Conservation (phyloP, 2,329 filamentous ascomycete genomes). For the Stylonectria norvegica region DNA sequence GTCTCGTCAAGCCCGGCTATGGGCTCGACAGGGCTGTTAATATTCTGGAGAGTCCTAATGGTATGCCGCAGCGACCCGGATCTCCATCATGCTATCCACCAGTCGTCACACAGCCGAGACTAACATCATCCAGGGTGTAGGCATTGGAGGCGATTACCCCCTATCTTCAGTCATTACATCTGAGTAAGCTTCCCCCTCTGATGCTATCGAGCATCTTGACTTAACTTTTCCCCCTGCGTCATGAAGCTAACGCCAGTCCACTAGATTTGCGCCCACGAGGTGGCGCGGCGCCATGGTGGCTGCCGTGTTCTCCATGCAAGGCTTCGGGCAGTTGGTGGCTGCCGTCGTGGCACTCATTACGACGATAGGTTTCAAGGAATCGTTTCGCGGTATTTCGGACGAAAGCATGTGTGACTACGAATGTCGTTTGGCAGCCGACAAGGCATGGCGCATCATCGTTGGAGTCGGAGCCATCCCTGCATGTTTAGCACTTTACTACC, state of each 20-base stretch:
- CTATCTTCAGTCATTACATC: slow-evolving; percentile 77
- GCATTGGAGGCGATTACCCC: slow-evolving; percentile 80
- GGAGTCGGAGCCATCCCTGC: slow-evolving; percentile 76
- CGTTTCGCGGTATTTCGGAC: slow-evolving; percentile 42
- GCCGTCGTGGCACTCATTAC: slow-evolving; percentile 69
- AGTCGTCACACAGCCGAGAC: background rate
- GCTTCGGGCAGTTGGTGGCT: slow-evolving; percentile 71
- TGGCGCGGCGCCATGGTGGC: slow-evolving; percentile 83
- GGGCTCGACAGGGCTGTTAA: slow-evolving; percentile 57
- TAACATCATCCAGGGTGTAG: slow-evolving; percentile 51
- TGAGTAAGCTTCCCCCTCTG: slow-evolving; percentile 54
- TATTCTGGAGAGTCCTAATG: slow-evolving; percentile 77
- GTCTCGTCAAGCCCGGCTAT: slow-evolving; percentile 59
- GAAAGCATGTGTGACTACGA: slow-evolving; percentile 52
- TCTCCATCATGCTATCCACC: background rate
- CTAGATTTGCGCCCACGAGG: slow-evolving; percentile 71
- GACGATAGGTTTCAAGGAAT: slow-evolving; percentile 58
- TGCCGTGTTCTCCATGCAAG: slow-evolving; percentile 81
- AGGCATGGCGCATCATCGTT: slow-evolving; percentile 78
- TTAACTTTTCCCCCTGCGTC: no score
- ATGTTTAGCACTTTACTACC: slow-evolving; percentile 78
- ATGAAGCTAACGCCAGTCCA: no score
- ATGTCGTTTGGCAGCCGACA: slow-evolving; percentile 70
- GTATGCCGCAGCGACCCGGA: slow-evolving; percentile 30
- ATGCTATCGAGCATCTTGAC: no score